phyloP scores from a whole-genome alignment of 1,139 yeast genomes.

The Taphrina flavorubra region DNA sequence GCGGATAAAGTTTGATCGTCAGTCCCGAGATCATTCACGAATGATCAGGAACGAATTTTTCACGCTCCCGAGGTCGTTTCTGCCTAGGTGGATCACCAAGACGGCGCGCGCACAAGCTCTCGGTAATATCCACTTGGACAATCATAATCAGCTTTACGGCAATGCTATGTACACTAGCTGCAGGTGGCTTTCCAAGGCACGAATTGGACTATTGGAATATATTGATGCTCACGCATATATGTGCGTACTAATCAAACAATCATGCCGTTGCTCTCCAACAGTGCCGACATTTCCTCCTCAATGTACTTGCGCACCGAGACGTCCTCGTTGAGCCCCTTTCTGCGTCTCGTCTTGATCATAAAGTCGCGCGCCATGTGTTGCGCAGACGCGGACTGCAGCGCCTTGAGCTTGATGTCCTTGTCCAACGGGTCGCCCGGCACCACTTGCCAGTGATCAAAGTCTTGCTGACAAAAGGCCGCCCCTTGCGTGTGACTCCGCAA shows the following conservation, averaged over 20 bases:
- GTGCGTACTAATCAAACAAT: slow-evolving; percentile 1
- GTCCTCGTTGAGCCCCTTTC: slow-evolving; percentile 78
- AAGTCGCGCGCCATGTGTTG: slow-evolving; percentile 83
- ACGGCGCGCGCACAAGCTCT: too few species aligned
- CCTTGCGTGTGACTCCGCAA: slow-evolving; percentile 78
- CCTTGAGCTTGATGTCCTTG: slow-evolving; percentile 64
- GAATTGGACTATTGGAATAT: too few species aligned
- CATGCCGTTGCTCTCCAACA: slow-evolving; percentile 26
- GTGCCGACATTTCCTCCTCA: slow-evolving; percentile 42
- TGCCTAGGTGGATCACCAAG: too few species aligned
- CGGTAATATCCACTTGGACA: too few species aligned
- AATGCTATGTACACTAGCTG: too few species aligned
- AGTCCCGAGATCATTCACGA: too few species aligned
- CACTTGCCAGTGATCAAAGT: slow-evolving; percentile 70
- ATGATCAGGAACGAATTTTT: too few species aligned
- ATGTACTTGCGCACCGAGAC: slow-evolving; percentile 75
- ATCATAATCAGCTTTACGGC: too few species aligned
- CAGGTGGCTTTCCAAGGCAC: too few species aligned
- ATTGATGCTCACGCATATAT: too few species aligned
- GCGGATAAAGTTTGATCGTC: too few species aligned
- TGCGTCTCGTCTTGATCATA: slow-evolving; percentile 80
- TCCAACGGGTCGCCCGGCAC: slow-evolving; percentile 96
- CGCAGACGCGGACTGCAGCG: slow-evolving; percentile 74
- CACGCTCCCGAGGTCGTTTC: too few species aligned
- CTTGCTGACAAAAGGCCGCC: slow-evolving; percentile 70